Conservation (phyloP, 1,284 basidiomycete species). For the Trichosporon ovoides region DNA sequence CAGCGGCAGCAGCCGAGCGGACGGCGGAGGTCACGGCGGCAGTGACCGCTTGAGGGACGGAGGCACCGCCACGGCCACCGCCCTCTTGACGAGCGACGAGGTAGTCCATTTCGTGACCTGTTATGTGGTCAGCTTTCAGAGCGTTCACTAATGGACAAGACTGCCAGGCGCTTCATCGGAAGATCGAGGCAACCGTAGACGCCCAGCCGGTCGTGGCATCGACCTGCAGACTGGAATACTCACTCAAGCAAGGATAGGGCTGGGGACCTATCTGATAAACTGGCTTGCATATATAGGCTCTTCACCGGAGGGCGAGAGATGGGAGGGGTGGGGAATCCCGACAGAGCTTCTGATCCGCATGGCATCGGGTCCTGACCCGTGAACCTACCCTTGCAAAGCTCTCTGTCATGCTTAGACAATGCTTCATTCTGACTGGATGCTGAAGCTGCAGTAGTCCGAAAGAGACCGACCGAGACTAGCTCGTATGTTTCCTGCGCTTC, state of each 20-base stretch:
- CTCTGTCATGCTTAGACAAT: background rate
- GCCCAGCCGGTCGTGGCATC: no score
- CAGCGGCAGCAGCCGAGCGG: background rate
- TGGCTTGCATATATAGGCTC: no score
- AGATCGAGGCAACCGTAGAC: no score
- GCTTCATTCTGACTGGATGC: background rate
- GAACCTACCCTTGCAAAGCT: background rate
- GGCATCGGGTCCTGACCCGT: background rate
- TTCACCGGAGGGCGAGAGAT: no score
- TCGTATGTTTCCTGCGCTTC: background rate
- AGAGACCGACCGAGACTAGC: background rate
- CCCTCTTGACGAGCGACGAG: conserved; percentile 8
- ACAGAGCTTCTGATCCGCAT: background rate
- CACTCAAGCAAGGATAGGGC: no score
- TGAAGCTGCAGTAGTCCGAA: background rate
- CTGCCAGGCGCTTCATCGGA: no score
- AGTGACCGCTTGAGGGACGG: background rate
- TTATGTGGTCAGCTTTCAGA: background rate
- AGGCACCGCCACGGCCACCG: background rate
- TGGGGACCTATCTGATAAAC: no score
- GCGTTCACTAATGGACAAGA: background rate
- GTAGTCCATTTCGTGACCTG: background rate
- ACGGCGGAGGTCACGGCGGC: background rate
- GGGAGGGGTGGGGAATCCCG: no score
- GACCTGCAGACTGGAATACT: no score